Percentiles rank a stretch among this genome's conserved stretches.
phyloP scores from a whole-genome alignment of 306 rosid species.

The Cucurbita argyrosperma region DNA sequence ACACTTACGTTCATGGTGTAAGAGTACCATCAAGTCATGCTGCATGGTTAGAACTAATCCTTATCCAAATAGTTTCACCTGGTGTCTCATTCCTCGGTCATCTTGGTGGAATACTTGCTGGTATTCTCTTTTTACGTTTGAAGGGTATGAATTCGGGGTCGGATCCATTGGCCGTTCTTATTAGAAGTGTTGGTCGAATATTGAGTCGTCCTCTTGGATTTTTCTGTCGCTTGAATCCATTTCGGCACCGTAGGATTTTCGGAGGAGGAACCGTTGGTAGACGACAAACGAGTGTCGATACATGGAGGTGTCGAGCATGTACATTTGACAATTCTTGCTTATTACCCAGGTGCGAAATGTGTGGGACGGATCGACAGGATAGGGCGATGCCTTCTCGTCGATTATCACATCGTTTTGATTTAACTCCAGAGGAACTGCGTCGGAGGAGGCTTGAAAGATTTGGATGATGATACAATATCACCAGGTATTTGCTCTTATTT shows the following conservation, averaged over 20 bases:
- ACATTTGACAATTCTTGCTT: conserved; percentile 49
- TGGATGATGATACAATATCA: conserved; percentile 16
- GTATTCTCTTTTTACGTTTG: conserved; percentile 42
- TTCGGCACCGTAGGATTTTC: conserved; percentile 21
- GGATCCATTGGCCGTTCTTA: conserved; percentile 22
- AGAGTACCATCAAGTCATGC: conserved; percentile 56
- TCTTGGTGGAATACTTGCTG: conserved; percentile 79
- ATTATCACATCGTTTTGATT: conserved; percentile 3
- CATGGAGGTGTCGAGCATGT: conserved; percentile 67
- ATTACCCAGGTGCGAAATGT: conserved; percentile 56
- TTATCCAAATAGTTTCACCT: conserved; percentile 63
- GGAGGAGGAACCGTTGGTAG: conserved; percentile 55
- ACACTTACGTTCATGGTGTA: conserved; percentile 40
- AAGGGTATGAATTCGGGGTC: conserved; percentile 36
- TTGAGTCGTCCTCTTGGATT: conserved; percentile 41
- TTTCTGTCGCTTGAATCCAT: conserved; percentile 11
- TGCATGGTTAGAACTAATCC: conserved; percentile 70
- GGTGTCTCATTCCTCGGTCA: conserved; percentile 79
- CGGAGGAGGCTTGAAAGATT: conserved; percentile 55
- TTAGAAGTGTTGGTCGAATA: conserved; percentile 26
- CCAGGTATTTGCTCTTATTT: background rate
- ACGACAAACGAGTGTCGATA: conserved; percentile 7
- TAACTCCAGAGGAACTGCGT: conserved; percentile 46
- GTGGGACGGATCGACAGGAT: conserved; percentile 36
- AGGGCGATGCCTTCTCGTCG: background rate